Evolutionary conservation across 306 rosid species (phyloP), one percentile per base, ranked within the genome.

Genomic region (Rosa rugosa): DNA sequence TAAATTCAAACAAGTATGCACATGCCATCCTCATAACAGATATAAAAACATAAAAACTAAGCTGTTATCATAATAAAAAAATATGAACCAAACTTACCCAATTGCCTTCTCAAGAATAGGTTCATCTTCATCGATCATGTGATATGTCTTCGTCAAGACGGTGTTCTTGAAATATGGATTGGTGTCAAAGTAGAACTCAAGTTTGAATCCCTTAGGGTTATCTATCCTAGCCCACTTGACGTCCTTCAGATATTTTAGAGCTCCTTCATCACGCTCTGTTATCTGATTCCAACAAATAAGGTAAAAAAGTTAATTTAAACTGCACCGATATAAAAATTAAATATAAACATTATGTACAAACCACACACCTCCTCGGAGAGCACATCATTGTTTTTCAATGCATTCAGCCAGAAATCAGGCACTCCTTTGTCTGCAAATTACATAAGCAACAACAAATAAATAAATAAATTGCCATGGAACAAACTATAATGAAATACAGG

Each of bases 91-190:
- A 71, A 73, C 36, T 78, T 76, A 94, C 98, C 98, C 98, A 74
- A 90, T 86, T 46, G 97, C 96, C 77, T 94, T 94, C 90, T 92
- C 97, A 34, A 94, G 82, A 81, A 94, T 89, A 12, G 97, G 97
- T 62, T 94, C 97, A 75, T 92, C 96, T 83, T 92, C 98, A 77
- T 94, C 98, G 46, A 94, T 88, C 96, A 94, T 92, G 79, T 94
- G 97, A 69, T 94, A 94, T 8, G 89, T 92, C 87, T 94, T 94
- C 0, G 94, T 85, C 89, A 94, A 88, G 66, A 90, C 87, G 11
- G 91, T 31, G 79, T 94, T 94, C 80, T 90, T 86, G 82, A 94
- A 94, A 75, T 74, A 90, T 27, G 97, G 90, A 81, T 94, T 94
- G 16, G 93, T 81, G 71, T 94, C 92, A 25, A 92, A 92, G 87